Percentiles rank a stretch among this genome's conserved stretches.
These are phyloP conservation scores for Syncephalastrum contaminatum DNA, from an alignment of 371 early-diverging fungal species.

Conservation along the genomic window DNA sequence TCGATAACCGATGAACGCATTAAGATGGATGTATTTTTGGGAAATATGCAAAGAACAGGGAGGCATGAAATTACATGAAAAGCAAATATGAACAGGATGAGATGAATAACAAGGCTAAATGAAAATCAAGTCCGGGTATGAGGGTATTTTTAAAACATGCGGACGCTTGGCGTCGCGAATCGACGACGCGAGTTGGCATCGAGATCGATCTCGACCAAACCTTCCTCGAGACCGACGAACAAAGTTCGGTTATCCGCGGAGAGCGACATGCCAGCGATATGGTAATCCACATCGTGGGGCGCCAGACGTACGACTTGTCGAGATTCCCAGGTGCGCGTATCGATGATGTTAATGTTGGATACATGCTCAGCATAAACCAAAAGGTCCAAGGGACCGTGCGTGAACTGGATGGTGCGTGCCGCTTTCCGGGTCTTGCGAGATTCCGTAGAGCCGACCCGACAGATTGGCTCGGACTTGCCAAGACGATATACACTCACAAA, in stretches of 20 bases:
- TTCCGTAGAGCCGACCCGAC: constrained; percentile 23
- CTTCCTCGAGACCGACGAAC: constrained; percentile 27
- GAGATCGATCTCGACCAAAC: constrained; percentile 22
- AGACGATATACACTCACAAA: constrained; percentile 71
- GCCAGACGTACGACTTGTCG: constrained; percentile 58
- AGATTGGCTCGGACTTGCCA: constrained; percentile 48
- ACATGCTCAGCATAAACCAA: constrained; percentile 54
- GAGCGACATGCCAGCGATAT: constrained; percentile 32
- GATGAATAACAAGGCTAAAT: too few relatives aligned
- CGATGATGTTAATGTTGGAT: constrained; percentile 75
- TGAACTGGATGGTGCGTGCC: constrained; percentile 21
- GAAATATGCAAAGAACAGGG: too few relatives aligned
- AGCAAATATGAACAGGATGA: too few relatives aligned
- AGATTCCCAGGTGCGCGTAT: constrained; percentile 76
- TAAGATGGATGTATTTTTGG: too few relatives aligned
- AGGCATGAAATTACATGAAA: too few relatives aligned
- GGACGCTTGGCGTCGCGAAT: constrained; percentile 16
- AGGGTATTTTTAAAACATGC: constrained; percentile 45
- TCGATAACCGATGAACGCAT: too few relatives aligned
- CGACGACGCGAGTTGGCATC: constrained; percentile 19
- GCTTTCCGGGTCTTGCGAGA: constrained; percentile 41
- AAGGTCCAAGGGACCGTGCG: constrained; percentile 24
- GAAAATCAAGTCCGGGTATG: too few relatives aligned
- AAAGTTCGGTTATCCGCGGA: constrained; percentile 26
- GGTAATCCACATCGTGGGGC: constrained; percentile 30